Evolutionary conservation across 1,284 basidiomycete species (phyloP), one percentile per base, ranked within the genome.

Genomic region (Rhodotorula sp.): DNA sequence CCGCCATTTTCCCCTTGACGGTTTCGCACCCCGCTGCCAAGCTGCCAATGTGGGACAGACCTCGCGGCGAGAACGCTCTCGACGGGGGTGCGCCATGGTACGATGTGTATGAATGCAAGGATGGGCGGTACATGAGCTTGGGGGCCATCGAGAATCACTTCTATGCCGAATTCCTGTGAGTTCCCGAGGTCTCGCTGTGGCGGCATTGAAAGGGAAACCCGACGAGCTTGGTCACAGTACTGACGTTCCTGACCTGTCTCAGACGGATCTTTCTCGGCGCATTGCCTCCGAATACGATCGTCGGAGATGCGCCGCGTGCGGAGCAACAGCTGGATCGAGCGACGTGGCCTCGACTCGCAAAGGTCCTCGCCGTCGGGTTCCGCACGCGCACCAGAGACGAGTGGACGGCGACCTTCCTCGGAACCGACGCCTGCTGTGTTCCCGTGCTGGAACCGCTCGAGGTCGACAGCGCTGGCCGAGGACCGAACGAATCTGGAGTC

Each of bases 41-140:
- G 73, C 60, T 82, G 71, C 79, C 79, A 20, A 64, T 75, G 34
- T 81, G 81, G 79, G 76, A 79, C 26, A 81, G 83, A n/a, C 81
- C 84, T 26, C 84, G 89, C 67, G 89, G 87, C 31, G 83, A 83
- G 3, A 90, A 90, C 73, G 69, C 86, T 2, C 85, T 93, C 34
- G 91, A 92, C 76, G 90, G 90, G 0, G 91, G 90, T 3, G 87
- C 90, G 1, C 91, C 91, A 0, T 92, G 74, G 72, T 93, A 93
- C 79, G 85, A 85, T 69, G 83, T 91, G 8, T 93, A 93, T 77
- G 84, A 85, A 1, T 91, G 90, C 78, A 84, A 86, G 65, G 90
- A 91, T 77, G 88, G 88, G 3, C 83, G 84, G 48, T 91, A 86
- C 85, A 90, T 93, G 85, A 88, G 88, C 18, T 87, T 93, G 43